Percentiles rank a stretch among this genome's conserved stretches.
phyloP scores from a whole-genome alignment of 31 red algal species.

The Porphyra umbilicalis region DNA sequence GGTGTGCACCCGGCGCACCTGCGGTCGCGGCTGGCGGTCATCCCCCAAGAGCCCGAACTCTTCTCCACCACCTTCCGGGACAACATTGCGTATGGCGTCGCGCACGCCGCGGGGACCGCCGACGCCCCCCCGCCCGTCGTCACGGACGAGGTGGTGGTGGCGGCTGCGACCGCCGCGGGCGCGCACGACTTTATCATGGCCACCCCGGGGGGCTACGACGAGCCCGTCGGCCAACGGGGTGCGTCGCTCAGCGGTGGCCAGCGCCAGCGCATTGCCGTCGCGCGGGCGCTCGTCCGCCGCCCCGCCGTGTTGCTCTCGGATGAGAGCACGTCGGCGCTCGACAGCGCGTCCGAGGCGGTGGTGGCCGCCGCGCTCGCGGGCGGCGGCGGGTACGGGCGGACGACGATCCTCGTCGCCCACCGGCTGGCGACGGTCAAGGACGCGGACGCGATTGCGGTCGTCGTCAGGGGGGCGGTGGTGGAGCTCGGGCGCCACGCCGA shows the following conservation, averaged over 20 bases:
- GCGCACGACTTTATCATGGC: constrained; percentile 13
- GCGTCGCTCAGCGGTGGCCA: constrained; percentile 49
- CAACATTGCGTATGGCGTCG: constrained; percentile 70
- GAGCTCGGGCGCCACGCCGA: constrained; percentile 28
- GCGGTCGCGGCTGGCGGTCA: constrained; percentile 52
- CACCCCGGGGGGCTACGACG: constrained; percentile 34
- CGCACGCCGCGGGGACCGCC: constrained; percentile 12
- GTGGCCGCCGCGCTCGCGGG: constrained; percentile 37
- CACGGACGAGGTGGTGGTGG: constrained; percentile 14
- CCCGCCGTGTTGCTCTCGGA: constrained; percentile 47
- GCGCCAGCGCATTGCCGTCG: constrained; percentile 54
- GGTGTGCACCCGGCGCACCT: constrained; percentile 34
- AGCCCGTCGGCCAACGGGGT: constrained; percentile 41
- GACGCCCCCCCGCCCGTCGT: constrained; percentile 9
- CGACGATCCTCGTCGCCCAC: constrained; percentile 37
- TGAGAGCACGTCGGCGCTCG: constrained; percentile 54
- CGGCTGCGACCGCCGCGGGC: constrained; percentile 7
- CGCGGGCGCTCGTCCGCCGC: constrained; percentile 49
- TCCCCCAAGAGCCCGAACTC: constrained; percentile 79
- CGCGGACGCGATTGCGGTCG: constrained; percentile 31
- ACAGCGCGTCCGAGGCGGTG: constrained; percentile 40
- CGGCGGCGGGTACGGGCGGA: constrained; percentile 15
- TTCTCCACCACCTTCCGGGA: constrained; percentile 69
- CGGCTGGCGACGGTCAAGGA: constrained; percentile 43
- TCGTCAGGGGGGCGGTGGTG: constrained; percentile 20